Base-by-base conservation (phyloP, 2,329 filamentous ascomycete genomes). In the Sordariomycetes sp. region DNA sequence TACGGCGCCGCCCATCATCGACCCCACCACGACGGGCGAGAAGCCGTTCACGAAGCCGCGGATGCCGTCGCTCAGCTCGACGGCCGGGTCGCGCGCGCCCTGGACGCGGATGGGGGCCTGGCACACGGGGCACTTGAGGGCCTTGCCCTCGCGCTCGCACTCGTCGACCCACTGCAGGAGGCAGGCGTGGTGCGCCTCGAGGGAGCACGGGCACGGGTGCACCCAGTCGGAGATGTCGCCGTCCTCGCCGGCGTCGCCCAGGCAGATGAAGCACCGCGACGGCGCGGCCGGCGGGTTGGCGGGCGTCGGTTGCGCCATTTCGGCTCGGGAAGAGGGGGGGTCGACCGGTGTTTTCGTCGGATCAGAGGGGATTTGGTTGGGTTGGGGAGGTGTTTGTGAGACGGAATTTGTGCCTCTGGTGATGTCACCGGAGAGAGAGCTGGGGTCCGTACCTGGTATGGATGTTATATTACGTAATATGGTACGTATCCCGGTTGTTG, bases 141-240 rank as follows among this genome's bases (percentile, higher is more conserved):
- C 85, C 58, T 83, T 82, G 69, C 77, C 69, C 68, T 80, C 71
- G 60, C 71, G 80, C 72, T 97, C 91, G 67, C 90, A 83, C 68
- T 96, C 90, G n/a, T 89, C 87, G 20, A 97, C 87, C 92, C 92
- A 99, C 66, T 90, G 88, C 46, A 97, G 78, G 63, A 97, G 79
- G 69, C 92, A 96, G 60, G 85, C 82, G 70, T 97, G 91, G 69
- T 99, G 94, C 1, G 92, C 94, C 59, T 89, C 89, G 46, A 99
- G 79, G 14, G 89, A 91, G 72, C 94, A 99, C 0, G 87, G 88
- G 69, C 94, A 99, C 1, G 94, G 92, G 58, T 88, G 89, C 52
- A 90, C 85, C 93, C 94, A 99, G 58, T 75, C 71, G 53, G 72
- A 69, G 3, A 79, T 76, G 10, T 76, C 66, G 22, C 74, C 70